These are phyloP conservation scores for Zalerion maritima DNA, from an alignment of 495 filamentous ascomycete genomes.

Conservation along the genomic window DNA sequence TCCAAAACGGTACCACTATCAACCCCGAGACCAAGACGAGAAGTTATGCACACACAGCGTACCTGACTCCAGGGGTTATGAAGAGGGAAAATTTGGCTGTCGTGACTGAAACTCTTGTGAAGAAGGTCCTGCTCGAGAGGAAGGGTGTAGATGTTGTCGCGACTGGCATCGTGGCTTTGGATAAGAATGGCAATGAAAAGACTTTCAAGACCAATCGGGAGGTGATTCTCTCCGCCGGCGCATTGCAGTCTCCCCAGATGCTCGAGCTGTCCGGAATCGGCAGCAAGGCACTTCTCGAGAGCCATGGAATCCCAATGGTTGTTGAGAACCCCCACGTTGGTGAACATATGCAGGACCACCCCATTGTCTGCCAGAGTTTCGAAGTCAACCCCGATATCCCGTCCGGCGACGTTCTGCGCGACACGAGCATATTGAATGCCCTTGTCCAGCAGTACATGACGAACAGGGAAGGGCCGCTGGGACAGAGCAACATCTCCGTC, in stretches of 20 bases:
- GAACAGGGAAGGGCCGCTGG: constrained; percentile 19
- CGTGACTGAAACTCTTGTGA: constrained; percentile 29
- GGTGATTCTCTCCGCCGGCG: constrained; percentile 45
- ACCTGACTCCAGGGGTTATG: constrained; percentile 20
- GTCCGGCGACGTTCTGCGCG: constrained; percentile 28
- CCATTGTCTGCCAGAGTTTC: constrained; percentile 22
- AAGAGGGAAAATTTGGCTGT: constrained; percentile 30
- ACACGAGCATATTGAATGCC: constrained; percentile 21
- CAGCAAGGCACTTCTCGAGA: constrained; percentile 44
- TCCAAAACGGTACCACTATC: constrained; percentile 28
- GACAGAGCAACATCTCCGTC: constrained; percentile 23
- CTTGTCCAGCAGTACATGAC: constrained; percentile 22
- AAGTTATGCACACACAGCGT: constrained; percentile 23
- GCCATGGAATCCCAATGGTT: constrained; percentile 51
- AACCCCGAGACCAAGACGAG: constrained; percentile 24
- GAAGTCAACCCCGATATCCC: constrained; percentile 25
- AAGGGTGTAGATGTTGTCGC: constrained; percentile 15
- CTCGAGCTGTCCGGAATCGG: constrained; percentile 65
- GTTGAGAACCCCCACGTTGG: constrained; percentile 65
- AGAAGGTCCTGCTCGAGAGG: constrained; percentile 28
- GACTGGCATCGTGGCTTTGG: constrained; percentile 18
- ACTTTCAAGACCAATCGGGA: constrained; percentile 23
- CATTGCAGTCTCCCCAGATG: constrained; percentile 44
- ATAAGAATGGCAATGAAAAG: constrained; percentile 14
- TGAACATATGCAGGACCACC: constrained; percentile 45